phyloP scores from a whole-genome alignment of 345 rosid species.

The Corchorus capsularis region DNA sequence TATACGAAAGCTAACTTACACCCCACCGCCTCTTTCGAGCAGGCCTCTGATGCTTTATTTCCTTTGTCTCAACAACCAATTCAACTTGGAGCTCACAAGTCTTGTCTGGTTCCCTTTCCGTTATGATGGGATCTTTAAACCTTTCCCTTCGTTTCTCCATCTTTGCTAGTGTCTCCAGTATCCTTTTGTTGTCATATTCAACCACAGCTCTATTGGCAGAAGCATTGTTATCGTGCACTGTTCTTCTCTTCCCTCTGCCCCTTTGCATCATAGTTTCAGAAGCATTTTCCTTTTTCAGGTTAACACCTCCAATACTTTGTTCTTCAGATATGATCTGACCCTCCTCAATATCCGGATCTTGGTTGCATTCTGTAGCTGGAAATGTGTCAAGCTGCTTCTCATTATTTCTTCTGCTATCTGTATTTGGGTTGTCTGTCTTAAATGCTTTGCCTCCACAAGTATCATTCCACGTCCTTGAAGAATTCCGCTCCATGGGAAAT shows the following conservation, averaged over 20 bases:
- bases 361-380: constrained; percentile 16
- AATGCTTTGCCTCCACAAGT: constrained; percentile 18
- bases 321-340: constrained; percentile 56
- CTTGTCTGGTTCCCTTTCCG: constrained; percentile 29
- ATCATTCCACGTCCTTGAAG: constrained; percentile 20
- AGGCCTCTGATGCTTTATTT: constrained; percentile 43
- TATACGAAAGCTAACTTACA: constrained; percentile 29
- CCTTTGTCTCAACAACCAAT: constrained; percentile 26
- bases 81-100: constrained; percentile 26
- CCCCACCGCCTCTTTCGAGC: constrained; percentile 63
- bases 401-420: constrained; percentile 8
- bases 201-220: constrained; percentile 11
- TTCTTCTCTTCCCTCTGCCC: constrained; percentile 19
- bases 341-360: constrained; percentile 50
- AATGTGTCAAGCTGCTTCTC: constrained; percentile 29
- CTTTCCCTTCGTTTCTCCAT: constrained; percentile 72
- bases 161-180: constrained; percentile 54
- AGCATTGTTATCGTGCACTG: constrained; percentile 12
- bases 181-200: constrained; percentile 37
- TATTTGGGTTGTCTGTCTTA: constrained; percentile 6
- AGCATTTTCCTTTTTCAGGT: constrained; percentile 20
- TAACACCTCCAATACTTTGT: constrained; percentile 8
- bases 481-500: constrained; percentile 24
- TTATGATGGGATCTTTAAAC: constrained; percentile 43
- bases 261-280: constrained; percentile 15